Base-by-base conservation (phyloP, 441 rosid genomes). In the Syzygium syzygioides region DNA sequence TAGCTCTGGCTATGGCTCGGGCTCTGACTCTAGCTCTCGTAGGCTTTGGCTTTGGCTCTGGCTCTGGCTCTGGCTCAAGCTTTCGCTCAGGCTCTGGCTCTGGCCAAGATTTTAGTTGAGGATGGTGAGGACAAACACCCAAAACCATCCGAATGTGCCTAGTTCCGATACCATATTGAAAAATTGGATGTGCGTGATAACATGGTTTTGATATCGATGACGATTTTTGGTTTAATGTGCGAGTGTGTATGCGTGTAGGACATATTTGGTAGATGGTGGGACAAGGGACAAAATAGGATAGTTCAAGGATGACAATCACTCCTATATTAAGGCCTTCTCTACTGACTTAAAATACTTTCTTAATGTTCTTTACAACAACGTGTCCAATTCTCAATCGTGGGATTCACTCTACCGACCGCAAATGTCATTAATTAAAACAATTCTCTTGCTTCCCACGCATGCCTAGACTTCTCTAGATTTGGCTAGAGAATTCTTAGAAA, bases 21-120 rank as follows among this genome's bases (percentile, higher is more conserved):
- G 6, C 30, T 26, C 12, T 30, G 1, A 3, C 30, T 59, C 64
- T 1, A 4, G 30, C 7, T 59, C 30, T 0, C 9, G 6, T 4
- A 15, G 30, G 30, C 64, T 28, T 11, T 26, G 15, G 28, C 64
- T 14, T 4, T 26, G 15, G 28, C 64, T 59, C 6, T 11, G 14
- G 30, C n/a, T n/a, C n/a, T 26, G 15, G 28, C 64, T 59, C 6
- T 32, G 34, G 34, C 34, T 64, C 4, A 3, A 4, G 60, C 60
- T 56, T 23, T 55, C 3, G 55, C 55, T 54, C 18, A 1, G 19
- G 5, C 17, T 54, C 19, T 15, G 0, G 19, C 19, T 54, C 19
- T 54, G 8, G 18, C 23, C 23, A 20, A 17, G 56, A 56, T 56
- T 56, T 56, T 23, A 56, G 26, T 56, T 20, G 12, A 56, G 25